These are phyloP conservation scores for Xylariaceae sp. DNA, from an alignment of 2,329 filamentous ascomycete genomes.

Conservation along the genomic window DNA sequence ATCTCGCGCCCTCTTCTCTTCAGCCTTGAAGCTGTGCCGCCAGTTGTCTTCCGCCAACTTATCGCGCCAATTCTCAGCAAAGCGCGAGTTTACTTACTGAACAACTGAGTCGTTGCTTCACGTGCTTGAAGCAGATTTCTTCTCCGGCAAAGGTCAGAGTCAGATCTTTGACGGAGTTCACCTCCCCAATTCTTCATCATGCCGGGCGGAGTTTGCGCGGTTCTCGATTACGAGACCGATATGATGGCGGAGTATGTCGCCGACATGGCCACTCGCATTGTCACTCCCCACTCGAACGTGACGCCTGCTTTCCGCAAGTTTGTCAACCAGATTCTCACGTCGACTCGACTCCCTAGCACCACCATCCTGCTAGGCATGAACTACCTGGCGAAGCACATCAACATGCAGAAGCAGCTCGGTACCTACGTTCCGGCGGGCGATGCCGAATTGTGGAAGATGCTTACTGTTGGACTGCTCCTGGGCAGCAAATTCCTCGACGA, in stretches of 20 bases:
- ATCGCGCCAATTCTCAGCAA: not conserved
- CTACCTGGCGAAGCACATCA: constrained; percentile 79
- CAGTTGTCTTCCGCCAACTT: constrained; percentile 24
- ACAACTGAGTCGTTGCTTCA: constrained; percentile 29
- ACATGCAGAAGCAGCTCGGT: constrained; percentile 57
- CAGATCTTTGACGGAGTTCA: constrained; percentile 29
- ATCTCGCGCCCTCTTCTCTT: constrained; percentile 31
- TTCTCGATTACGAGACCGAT: constrained; percentile 95
- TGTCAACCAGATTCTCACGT: constrained; percentile 83
- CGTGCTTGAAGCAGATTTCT: constrained; percentile 39
- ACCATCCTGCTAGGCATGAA: constrained; percentile 88
- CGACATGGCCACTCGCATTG: constrained; percentile 68
- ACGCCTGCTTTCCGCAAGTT: constrained; percentile 82
- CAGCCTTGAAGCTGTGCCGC: constrained; percentile 34
- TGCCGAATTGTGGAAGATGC: constrained; percentile 78
- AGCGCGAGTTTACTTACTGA: constrained; percentile 11
- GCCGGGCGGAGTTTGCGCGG: constrained; percentile 82
- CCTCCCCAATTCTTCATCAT: constrained; percentile 42
- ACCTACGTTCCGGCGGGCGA: constrained; percentile 53
- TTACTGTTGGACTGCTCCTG: constrained; percentile 77
- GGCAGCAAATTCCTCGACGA: constrained; percentile 96
- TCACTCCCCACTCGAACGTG: constrained; percentile 48
- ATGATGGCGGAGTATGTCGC: constrained; percentile 93
- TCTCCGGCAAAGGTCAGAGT: constrained; percentile 31
- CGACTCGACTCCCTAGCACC: constrained; percentile 82